These are phyloP conservation scores for Wickerhamiella dianesei DNA, from an alignment of 805 yeast species.

Conservation along the genomic window DNA sequence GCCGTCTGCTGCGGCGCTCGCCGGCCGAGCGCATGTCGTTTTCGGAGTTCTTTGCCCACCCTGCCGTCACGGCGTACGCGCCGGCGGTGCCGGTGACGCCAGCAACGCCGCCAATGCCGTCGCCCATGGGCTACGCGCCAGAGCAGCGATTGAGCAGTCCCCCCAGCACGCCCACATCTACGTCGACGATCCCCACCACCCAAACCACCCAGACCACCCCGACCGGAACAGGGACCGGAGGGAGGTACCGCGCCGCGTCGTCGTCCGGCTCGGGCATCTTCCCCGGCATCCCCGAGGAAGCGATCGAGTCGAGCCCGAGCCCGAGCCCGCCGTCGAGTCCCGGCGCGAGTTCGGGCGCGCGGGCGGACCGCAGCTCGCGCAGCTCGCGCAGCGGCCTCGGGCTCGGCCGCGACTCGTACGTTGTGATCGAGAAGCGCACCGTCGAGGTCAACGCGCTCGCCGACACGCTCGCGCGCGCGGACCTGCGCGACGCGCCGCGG, in stretches of 20 bases:
- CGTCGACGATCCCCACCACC: too few species aligned
- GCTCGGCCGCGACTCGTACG: slow-evolving; percentile 33
- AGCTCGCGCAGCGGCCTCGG: slow-evolving; percentile 11
- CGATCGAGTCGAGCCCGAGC: slow-evolving; percentile 2
- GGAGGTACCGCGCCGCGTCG: neutral
- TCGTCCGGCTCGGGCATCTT: neutral
- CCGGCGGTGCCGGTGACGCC: neutral
- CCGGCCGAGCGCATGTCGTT: slow-evolving; percentile 84
- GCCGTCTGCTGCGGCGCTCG: slow-evolving; percentile 63
- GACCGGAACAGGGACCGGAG: too few species aligned
- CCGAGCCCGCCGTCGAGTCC: neutral
- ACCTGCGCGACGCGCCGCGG: slow-evolving; percentile 7
- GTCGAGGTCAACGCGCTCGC: slow-evolving; percentile 94
- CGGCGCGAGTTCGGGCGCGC: neutral
- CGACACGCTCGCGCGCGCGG: slow-evolving; percentile 56
- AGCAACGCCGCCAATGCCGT: neutral
- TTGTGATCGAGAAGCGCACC: slow-evolving; percentile 84
- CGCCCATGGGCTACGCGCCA: too few species aligned
- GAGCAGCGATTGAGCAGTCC: too few species aligned
- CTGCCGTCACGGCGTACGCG: neutral
- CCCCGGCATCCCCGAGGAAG: neutral
- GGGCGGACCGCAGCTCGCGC: slow-evolving; percentile 24
- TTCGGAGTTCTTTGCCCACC: slow-evolving; percentile 62
- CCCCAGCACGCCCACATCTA: too few species aligned
- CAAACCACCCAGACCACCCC: too few species aligned